Base-by-base conservation (phyloP, 106 monocot species). In the Platanthera zijinensis region DNA sequence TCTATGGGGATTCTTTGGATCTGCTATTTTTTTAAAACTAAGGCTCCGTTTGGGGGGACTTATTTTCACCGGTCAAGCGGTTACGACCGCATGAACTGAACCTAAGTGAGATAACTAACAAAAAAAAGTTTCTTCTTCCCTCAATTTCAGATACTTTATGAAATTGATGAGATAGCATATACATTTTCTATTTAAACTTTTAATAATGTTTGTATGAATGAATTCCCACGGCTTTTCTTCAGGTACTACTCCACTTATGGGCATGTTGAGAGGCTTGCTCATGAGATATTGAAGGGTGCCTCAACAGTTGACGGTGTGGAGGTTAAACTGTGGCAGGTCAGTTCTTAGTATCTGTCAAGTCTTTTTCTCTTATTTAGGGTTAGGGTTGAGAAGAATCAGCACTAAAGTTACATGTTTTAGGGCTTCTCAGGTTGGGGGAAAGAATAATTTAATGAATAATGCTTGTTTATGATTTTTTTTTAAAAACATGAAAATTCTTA, bases 181-280 rank as follows among this genome's bases (percentile, higher is more conserved):
- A 18, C 17, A 53, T 12, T 11, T 39, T 22, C 32, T 30, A 67
- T 39, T 25, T 30, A 67, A 67, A 12, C 10, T 22, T 12, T 30
- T 39, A 12, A 53, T 10, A 30, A 50, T 72, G 72, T 50, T 51
- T 1, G 51, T 48, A 13, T 48, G 70, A 47, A n/a, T 70, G 46
- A 47, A 47, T 48, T 46, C 12, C 8, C n/a, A 15, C 6, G 47
- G 48, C 5, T 70, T 70, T 67, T 67, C 39, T 72, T 50, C 22
- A 72, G 83, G 14, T 83, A 83, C 64, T 83, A 83, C 74, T 83
- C 83, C 25, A 83, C 72, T 61, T 83, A 83, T 74, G 83, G 83
- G 6, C 78, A 83, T 78, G 78, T 83, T 69, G 83, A 72, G 66
- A 83, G 47, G 50, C 67, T 78, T 67, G 83, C 83, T 18, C 78